Conservation (phyloP, 208 protist genomes). For the Crithidia sp. region DNA sequence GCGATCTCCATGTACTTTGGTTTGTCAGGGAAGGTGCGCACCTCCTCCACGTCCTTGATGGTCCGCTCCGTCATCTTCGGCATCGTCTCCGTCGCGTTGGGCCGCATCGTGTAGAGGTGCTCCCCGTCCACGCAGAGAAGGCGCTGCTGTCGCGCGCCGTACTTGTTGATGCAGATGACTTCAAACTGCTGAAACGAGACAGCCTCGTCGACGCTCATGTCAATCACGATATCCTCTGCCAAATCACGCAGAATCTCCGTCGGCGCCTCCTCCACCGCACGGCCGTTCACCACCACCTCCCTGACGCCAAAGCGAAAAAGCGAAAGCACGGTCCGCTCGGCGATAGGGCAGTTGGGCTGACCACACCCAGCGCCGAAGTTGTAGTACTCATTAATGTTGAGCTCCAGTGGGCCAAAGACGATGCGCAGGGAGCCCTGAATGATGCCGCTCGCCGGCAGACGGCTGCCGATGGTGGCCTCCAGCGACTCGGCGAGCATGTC, state of each 20-base stretch:
- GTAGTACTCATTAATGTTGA: constrained; percentile 89
- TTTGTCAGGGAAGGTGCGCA: constrained; percentile 62
- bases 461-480: constrained; percentile 63
- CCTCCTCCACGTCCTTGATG: constrained; percentile 82
- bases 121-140: constrained; percentile 84
- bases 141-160: constrained; percentile 81
- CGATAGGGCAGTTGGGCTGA: constrained; percentile 72
- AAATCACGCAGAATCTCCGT: constrained; percentile 24
- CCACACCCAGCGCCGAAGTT: constrained; percentile 87
- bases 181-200: constrained; percentile 87
- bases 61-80: constrained; percentile 66
- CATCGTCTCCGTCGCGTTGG: constrained; percentile 49
- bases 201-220: constrained; percentile 81
- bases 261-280: constrained; percentile 63
- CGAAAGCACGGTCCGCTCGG: constrained; percentile 82
- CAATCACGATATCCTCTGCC: constrained; percentile 75
- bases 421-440: constrained; percentile 84
- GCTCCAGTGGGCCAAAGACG: constrained; percentile 78
- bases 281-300: constrained; percentile 79
- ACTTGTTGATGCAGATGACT: constrained; percentile 80
- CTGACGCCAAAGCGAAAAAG: constrained; percentile 85
- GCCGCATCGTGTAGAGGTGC: constrained; percentile 82
- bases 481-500: constrained; percentile 84
- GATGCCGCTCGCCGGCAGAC: constrained; percentile 69
- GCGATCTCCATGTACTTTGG: constrained; percentile 87